Percentiles rank a stretch among this genome's conserved stretches.
Evolutionary conservation across 2,329 filamentous ascomycete species (phyloP).

Genomic region (Talaromyces atroroseus): DNA sequence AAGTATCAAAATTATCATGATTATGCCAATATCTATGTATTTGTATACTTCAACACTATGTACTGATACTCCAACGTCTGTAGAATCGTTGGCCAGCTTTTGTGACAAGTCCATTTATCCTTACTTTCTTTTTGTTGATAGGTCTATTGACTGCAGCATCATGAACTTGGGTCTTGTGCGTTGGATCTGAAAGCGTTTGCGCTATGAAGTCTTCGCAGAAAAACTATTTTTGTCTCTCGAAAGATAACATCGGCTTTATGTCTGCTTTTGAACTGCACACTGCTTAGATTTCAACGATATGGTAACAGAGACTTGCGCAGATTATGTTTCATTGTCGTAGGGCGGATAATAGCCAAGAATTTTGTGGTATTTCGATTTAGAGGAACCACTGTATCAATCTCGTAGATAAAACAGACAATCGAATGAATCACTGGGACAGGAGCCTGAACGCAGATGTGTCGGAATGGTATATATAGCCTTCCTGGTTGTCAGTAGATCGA

Average conservation of each 20-base stretch:
- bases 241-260: not conserved
- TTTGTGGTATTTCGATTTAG: not conserved
- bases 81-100: not conserved
- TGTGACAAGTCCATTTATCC: not conserved
- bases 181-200: not conserved
- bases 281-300: not conserved
- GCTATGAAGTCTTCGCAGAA: not conserved
- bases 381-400: not conserved
- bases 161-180: too few relatives aligned
- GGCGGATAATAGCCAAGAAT: not conserved
- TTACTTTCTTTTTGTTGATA: not conserved
- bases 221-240: not conserved
- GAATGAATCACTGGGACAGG: not conserved
- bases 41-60: not conserved
- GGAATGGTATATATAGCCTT: not conserved
- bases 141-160: not conserved
- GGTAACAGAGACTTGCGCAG: not conserved
- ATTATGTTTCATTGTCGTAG: not conserved
- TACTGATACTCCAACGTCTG: not conserved
- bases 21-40: not conserved
- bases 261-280: not conserved
- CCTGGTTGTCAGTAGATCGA: not conserved
- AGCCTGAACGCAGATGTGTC: not conserved
- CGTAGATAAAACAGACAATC: not conserved
- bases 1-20: not conserved